phyloP scores from a whole-genome alignment of 1,284 basidiomycete genomes.

The Mycosarcoma maydis region DNA sequence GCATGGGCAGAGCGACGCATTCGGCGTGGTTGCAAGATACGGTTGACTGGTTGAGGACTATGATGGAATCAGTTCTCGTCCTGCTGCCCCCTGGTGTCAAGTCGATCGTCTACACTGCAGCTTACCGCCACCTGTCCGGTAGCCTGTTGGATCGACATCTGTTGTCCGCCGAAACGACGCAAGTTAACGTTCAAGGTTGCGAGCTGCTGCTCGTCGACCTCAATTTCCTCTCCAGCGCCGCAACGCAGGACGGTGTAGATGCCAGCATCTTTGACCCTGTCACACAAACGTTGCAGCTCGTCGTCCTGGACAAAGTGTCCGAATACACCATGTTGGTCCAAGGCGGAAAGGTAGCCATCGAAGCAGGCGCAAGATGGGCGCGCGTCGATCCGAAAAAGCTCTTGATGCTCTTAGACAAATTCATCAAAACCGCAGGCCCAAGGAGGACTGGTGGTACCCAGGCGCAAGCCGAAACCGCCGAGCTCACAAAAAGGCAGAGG shows the following conservation, averaged over 20 bases:
- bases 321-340: constrained; percentile 74
- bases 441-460: not conserved
- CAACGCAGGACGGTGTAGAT: constrained; percentile 16
- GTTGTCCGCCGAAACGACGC: constrained; percentile 24
- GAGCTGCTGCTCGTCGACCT: constrained; percentile 39
- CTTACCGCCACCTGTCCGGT: constrained; percentile 83
- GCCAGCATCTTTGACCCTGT: constrained; percentile 9
- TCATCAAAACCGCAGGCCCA: constrained; percentile 1
- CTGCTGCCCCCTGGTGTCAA: constrained; percentile 79
- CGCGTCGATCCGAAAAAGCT: constrained; percentile 25
- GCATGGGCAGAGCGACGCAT: constrained; percentile 67
- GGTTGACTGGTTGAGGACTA: constrained; percentile 93
- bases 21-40: constrained; percentile 95
- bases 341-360: constrained; percentile 6
- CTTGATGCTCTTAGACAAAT: constrained; percentile 30
- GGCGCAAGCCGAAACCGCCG: not conserved
- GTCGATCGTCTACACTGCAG: constrained; percentile 85
- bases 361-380: constrained; percentile 6
- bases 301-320: constrained; percentile 79
- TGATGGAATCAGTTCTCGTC: constrained; percentile 90
- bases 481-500: constrained; percentile 16
- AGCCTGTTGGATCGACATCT: constrained; percentile 78
- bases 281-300: constrained; percentile 78
- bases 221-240: constrained; percentile 41
- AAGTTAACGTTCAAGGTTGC: constrained; percentile 21